phyloP scores from a whole-genome alignment of 2,329 filamentous ascomycete genomes.

The Colletotrichum echinochloae region DNA sequence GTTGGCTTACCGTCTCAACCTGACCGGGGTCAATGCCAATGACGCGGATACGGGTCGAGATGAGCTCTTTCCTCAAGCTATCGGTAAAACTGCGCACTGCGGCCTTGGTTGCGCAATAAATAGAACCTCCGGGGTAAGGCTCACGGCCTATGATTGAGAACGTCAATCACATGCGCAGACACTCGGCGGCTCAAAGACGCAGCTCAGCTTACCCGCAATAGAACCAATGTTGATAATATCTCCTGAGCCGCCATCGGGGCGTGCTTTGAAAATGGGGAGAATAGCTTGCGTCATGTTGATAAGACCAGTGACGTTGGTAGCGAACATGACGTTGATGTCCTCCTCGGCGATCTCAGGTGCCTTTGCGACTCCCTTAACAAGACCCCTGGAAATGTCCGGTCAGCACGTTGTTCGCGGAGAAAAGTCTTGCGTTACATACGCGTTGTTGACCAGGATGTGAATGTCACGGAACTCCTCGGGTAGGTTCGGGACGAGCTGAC shows the following conservation, averaged over 20 bases:
- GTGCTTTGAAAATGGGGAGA: slow-evolving; percentile 83
- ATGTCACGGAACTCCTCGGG: slow-evolving; percentile 87
- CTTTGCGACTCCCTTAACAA: slow-evolving; percentile 89
- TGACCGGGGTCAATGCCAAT: slow-evolving; percentile 93
- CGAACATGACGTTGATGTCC: slow-evolving; percentile 89
- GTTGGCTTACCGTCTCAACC: slow-evolving; percentile 79
- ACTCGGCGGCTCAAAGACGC: neutral
- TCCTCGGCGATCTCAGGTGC: slow-evolving; percentile 85
- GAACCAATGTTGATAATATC: slow-evolving; percentile 97
- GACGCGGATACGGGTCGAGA: slow-evolving; percentile 82
- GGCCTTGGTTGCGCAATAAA: slow-evolving; percentile 95
- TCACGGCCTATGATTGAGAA: slow-evolving; percentile 69
- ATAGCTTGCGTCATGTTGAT: slow-evolving; percentile 97
- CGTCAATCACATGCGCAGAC: neutral
- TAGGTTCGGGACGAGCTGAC: slow-evolving; percentile 76
- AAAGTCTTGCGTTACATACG: slow-evolving; percentile 68
- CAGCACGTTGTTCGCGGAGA: neutral
- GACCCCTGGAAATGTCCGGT: slow-evolving; percentile 67
- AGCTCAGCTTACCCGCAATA: slow-evolving; percentile 72
- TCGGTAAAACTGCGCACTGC: slow-evolving; percentile 89
- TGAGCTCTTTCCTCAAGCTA: slow-evolving; percentile 82
- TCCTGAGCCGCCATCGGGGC: slow-evolving; percentile 79
- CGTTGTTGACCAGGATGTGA: slow-evolving; percentile 94
- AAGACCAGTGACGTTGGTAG: slow-evolving; percentile 92
- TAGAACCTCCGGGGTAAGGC: slow-evolving; percentile 84